Base-by-base conservation (phyloP, 2,329 filamentous ascomycete species). In the Monilinia fructicola region DNA sequence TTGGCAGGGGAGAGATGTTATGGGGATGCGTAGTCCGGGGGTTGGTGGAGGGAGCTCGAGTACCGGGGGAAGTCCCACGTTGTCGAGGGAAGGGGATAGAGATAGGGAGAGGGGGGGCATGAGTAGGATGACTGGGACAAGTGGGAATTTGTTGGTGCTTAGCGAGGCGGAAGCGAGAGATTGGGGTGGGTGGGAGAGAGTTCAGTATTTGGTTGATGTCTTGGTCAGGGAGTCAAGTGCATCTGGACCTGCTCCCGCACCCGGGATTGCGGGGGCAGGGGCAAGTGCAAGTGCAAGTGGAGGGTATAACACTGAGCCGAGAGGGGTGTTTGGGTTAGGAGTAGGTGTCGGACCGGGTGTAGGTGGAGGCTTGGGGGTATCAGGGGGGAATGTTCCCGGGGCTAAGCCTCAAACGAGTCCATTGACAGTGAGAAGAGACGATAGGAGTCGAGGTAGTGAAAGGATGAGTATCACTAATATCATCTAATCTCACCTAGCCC, bases 111-210 rank as follows among this genome's bases (percentile, higher is more conserved):
- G 50, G 44, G 12, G 44, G 5, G 56, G 44, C 11, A 26, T 60
- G 44, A 14, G 21, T 21, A 21, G 56, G n/a, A 23, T 48, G 44
- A 21, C 28, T 16, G 42, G 31, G 38, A 42, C n/a, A 11, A 31
- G 23, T 48, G 54, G 44, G 23, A 35, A 16, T 9, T 26, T 38
- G 11, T 18, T 67, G 1, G 66, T 84, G 0, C 77, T 89, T 16
- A 84, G 81, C 0, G 82, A 83, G 31, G 83, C 84, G 14, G 86
- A 88, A 70, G 80, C 81, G 54, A 81, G 83, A 64, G 88, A 90
- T 56, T 96, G 92, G 91, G 87, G 88, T 62, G 91, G 91, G 2
- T 97, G 93, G 93, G 85, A 87, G 28, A 84, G 85, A 69, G 81
- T 96, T 18, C 89, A 95, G 73, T 81, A 83, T 64, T 81, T 85